phyloP scores from a whole-genome alignment of 2,329 filamentous ascomycete genomes.

The Aspergillus sp. region DNA sequence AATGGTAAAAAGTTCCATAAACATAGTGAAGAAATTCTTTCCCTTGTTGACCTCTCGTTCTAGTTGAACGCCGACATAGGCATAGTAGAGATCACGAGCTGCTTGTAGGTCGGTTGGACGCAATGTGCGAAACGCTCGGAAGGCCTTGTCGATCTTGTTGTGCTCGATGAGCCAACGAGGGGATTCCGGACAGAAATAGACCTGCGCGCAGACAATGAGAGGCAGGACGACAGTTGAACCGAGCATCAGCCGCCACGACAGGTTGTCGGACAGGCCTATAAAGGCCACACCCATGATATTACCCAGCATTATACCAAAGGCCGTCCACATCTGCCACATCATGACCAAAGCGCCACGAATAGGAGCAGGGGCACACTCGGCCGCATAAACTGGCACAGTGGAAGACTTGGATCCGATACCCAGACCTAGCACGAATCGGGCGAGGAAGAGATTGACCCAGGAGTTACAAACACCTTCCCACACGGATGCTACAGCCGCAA shows the following conservation, averaged over 20 bases:
- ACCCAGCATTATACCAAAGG: constrained; percentile 47
- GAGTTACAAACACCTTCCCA: constrained; percentile 43
- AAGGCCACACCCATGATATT: constrained; percentile 51
- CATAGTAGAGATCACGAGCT: constrained; percentile 56
- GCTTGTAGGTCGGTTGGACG: constrained; percentile 53
- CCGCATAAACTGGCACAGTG: constrained; percentile 48
- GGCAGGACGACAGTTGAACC: constrained; percentile 61
- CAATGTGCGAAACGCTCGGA: constrained; percentile 47
- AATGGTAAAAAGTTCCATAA: constrained; percentile 60
- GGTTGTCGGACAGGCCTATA: constrained; percentile 42
- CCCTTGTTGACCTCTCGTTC: constrained; percentile 55
- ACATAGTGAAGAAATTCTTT: constrained; percentile 49
- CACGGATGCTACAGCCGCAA: constrained; percentile 41
- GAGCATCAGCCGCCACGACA: constrained; percentile 68
- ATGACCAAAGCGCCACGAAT: constrained; percentile 52
- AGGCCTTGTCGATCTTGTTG: constrained; percentile 45
- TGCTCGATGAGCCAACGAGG: constrained; percentile 53
- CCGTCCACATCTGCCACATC: constrained; percentile 53
- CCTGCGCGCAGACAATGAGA: constrained; percentile 55
- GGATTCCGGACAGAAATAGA: constrained; percentile 63
- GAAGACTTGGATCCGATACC: constrained; percentile 44
- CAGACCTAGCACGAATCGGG: constrained; percentile 42
- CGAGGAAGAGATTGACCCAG: constrained; percentile 43
- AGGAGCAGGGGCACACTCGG: constrained; percentile 47
- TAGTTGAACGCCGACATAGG: constrained; percentile 58